Base-by-base conservation (phyloP, 768 basidiomycete genomes). In the Trichaptum fuscoviolaceum region DNA sequence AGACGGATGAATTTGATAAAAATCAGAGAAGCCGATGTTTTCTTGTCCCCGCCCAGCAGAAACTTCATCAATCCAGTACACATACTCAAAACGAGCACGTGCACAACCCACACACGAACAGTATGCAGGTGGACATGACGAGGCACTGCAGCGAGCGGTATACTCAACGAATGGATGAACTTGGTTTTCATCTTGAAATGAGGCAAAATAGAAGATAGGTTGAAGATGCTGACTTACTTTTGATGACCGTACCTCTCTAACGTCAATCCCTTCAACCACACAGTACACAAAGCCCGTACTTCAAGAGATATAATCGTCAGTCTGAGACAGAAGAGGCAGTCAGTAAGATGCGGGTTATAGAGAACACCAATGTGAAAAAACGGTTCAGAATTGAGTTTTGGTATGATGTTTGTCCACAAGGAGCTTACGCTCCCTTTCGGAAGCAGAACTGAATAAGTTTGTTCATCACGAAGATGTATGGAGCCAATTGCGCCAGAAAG, bases 151-250 rank as follows among this genome's bases (percentile, higher is more conserved):
- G 73, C 68, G 69, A 73, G 69, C 74, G 74, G 77, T 79, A 78
- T 75, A 76, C 79, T 90, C 89, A 89, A 90, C 82, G 88, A 90
- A 90, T 90, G 89, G 89, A 90, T 90, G 84, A 90, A 89, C 88
- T 90, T 84, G 76, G 30, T 78, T 90, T 88, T 90, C 88, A 80
- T 89, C 88, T 75, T 78, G 65, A 57, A 60, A 63, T 30, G 20
- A 65, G 25, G 66, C 62, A 34, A 10, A 34, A 62, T 8, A 23
- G 27, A 67, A 27, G 12, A 15, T n/a, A 8, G 15, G 3, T 12
- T 9, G 25, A 30, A 70, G 42, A 52, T 3, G 12, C 15, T 52
- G 42, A 52, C 42, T 52, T 52, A 52, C 42, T 2, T 15, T 12
- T 3, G 42, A 52, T 2, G 20, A 52, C 12, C 42, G 15, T 52